Base-by-base conservation (phyloP, 176 grass and related monocot genomes). In the Carex scoparia region DNA sequence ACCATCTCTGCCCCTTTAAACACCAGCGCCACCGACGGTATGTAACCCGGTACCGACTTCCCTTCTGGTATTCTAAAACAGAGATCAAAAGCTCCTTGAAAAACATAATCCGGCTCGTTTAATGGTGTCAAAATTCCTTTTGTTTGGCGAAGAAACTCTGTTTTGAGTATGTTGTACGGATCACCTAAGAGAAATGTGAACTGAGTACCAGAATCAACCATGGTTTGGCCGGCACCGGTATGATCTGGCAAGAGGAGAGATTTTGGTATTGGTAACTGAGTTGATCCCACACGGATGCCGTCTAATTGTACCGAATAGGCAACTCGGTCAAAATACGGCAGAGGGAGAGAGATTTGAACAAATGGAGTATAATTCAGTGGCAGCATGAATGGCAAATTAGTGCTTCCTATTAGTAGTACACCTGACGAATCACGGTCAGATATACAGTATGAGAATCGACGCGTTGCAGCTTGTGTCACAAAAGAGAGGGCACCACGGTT, bases 381-480 rank as follows among this genome's bases (percentile, higher is more conserved):
- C 44, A 83, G 15, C 23, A 93, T 87, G 85, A 94, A 95, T 14
- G 91, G 86, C n/a, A 95, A 90, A 51, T 92, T 81, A 61, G 91
- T 92, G 91, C 90, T 91, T 66, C 95, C 95, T 28, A 98, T 91
- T 51, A 95, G 91, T 70, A 98, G 81, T 49, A 98, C 86, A 38
- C 95, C 93, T 12, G 95, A 87, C 80, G 92, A 85, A 86, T 98
- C 91, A 6, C 86, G 93, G 83, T 98, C 93, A 71, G 95, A 98
- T 84, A 98, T 98, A 89, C 95, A 98, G 83, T 98, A 98, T 0
- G 95, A 95, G 95, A 98, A 98, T 56, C 93, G 89, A 0, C 91
- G 93, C 3, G 93, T 95, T 46, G 58, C 84, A 9, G 89, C 86
- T 84, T 98, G 95, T 15, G 93, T 88, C 18, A 98, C 89, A 83